A percentile compares a stretch with the other conserved stretches of the same genome.
Evolutionary conservation across 768 basidiomycete species (phyloP).

Genomic region (Pleurotus citrinopileatus): DNA sequence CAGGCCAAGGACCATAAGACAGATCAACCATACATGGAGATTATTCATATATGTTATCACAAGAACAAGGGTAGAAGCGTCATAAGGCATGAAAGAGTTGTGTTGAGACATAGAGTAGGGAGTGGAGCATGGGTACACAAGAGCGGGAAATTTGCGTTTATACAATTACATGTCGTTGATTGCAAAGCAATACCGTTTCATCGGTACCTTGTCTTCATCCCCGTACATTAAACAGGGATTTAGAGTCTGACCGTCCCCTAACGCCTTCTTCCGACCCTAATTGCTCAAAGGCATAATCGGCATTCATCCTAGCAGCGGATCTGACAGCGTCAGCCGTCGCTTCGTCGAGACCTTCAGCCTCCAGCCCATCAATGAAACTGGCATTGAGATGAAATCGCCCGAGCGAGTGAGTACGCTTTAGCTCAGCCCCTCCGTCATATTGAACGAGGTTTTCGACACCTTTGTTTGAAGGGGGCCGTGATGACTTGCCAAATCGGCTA

Average conservation of each 20-base stretch:
- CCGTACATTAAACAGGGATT: neutral
- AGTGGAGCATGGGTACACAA: too few species aligned
- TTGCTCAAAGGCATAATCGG: neutral
- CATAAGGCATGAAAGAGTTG: too few species aligned
- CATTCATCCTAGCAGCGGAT: neutral
- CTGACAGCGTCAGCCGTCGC: slow-evolving; percentile 2
- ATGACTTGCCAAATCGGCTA: neutral
- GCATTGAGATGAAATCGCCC: neutral
- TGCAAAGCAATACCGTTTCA: too few species aligned
- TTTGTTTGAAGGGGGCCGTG: neutral
- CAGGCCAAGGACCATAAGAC: too few species aligned
- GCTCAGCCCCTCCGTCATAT: neutral
- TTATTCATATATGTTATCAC: too few species aligned
- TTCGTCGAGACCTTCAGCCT: slow-evolving; percentile 7
- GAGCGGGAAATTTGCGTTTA: too few species aligned
- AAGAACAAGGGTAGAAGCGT: too few species aligned
- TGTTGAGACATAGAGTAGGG: too few species aligned
- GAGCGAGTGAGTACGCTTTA: slow-evolving; percentile 1
- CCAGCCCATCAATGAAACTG: slow-evolving; percentile 1
- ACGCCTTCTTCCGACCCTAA: neutral
- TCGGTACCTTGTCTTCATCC: too few species aligned
- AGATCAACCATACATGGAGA: too few species aligned
- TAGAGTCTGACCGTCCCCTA: neutral
- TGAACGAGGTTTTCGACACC: neutral
- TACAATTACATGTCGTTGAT: too few species aligned